Base-by-base conservation (phyloP, 2,329 filamentous ascomycete species). In the Colletotrichum sp. region DNA sequence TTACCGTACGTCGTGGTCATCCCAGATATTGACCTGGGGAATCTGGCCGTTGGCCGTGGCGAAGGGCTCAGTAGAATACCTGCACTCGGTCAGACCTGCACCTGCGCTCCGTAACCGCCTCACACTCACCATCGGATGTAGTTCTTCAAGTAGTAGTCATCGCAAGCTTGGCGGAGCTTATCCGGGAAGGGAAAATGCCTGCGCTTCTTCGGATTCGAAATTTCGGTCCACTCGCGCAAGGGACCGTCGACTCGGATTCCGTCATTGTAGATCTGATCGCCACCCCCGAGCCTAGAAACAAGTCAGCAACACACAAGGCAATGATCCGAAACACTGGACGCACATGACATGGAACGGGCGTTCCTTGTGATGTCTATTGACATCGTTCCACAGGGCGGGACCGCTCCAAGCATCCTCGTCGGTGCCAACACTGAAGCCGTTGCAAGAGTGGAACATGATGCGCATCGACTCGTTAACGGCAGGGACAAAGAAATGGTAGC, bases 381-480 rank as follows among this genome's bases (percentile, higher is more conserved):
- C 96, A 81, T 99, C 96, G 79, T 97, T 95, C 97, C 97, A 99
- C 70, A 99, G 86, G 6, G 95, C 95, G n/a, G 95, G 93, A 0
- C 97, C 97, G 80, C 94, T 96, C 86, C 95, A 98, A 55, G 93
- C 92, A 64, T 94, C 92, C 74, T 97, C 92, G 81, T 98, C 94
- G 5, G 95, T 96, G 68, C 93, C 94, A 51, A 97, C 89, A 77
- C 94, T 96, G 86, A 99, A 99, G 18, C 97, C 97, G 83, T 99
- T 99, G 86, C 97, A 98, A 71, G 95, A 98, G 86, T 98, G 94
- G 84, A 98, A 99, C 95, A 98, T 98, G 81, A 98, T 94, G 81
- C 98, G 95, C 96, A 99, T 98, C 6, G 94, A 94, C 83, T 98
- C 93, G 58, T 91, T 90, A 72, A 89, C 87, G 15, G 94, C 95